Evolutionary conservation across 2,329 filamentous ascomycete genomes (phyloP), one percentile per base, ranked within the genome.

Genomic region (Fusarium austroafricanum): DNA sequence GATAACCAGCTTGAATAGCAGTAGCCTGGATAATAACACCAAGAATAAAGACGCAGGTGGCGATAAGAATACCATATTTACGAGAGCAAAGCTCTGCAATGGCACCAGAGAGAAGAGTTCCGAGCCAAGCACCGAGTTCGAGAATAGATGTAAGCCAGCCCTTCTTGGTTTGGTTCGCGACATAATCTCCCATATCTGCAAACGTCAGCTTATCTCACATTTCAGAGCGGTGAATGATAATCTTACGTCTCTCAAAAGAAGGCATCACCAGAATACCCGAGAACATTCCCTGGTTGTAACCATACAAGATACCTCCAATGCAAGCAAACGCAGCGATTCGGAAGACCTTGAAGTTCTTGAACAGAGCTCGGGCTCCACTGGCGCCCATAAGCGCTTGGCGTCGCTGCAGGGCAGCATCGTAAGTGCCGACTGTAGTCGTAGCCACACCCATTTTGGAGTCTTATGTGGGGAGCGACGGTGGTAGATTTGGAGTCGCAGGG

Each of bases 71-170:
- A 9, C 87, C 86, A 65, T 90, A 89, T 76, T 93, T 93, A 45
- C 92, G 84, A 3, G 89, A 91, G 49, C 89, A 76, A 5, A 84
- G 82, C 74, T 94, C 91, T 18, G 91, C 91, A n/a, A 93, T 76
- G 72, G 90, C 90, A 2, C 91, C 89, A 4, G 87, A 91, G 39
- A 90, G 82, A 5, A 94, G 78, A 0, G 89, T 87, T 37, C 92
- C 92, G n/a, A 92, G 75, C 91, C 91, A 94, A 42, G 91, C 91
- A 52, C 91, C 91, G 3, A 94, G 85, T 75, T 93, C 90, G 26
- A 94, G 86, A 67, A 93, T 92, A 3, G 90, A 83, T 1, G 86
- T 88, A 7, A 89, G 75, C 86, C 86, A 88, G 17, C 86, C 86
- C 71, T 88, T 88, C 67, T 84, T 83, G 7, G 84, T 84, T 71